Percentiles rank a stretch among this genome's conserved stretches.
These are phyloP conservation scores for Lactifluus pinguis DNA, from an alignment of 768 basidiomycete genomes.

Conservation along the genomic window DNA sequence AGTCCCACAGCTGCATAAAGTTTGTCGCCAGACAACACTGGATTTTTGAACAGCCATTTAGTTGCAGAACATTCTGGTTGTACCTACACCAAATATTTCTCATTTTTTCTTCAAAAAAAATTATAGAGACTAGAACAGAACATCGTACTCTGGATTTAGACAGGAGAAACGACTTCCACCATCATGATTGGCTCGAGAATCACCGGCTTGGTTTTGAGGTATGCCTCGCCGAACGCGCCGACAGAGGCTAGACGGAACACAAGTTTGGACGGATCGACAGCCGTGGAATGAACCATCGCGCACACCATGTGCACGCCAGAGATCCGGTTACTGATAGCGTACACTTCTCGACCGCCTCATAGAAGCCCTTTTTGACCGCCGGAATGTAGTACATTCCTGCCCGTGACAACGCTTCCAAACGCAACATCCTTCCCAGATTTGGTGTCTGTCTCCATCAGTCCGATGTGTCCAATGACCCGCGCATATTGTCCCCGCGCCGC, in stretches of 20 bases:
- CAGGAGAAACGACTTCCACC: slow-evolving; percentile 92
- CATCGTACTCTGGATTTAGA: slow-evolving; percentile 89
- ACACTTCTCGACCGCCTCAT: slow-evolving; percentile 94
- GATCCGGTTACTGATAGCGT: slow-evolving; percentile 82
- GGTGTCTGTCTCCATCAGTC: slow-evolving; percentile 68
- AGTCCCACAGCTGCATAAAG: too few species aligned
- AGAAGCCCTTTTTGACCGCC: too few species aligned
- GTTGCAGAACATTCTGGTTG: too few species aligned
- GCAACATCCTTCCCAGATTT: slow-evolving; percentile 76
- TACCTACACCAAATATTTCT: too few species aligned
- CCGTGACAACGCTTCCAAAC: slow-evolving; percentile 85
- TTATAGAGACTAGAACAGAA: too few species aligned
- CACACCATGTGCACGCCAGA: slow-evolving; percentile 77
- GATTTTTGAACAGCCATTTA: too few species aligned
- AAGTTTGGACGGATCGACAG: slow-evolving; percentile 92
- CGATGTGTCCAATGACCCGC: slow-evolving; percentile 82
- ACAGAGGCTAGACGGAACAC: slow-evolving; percentile 89
- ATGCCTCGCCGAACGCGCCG: slow-evolving; percentile 88
- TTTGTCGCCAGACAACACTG: too few species aligned
- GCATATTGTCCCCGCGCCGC: slow-evolving; percentile 92
- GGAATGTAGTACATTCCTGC: slow-evolving; percentile 93
- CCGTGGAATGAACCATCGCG: slow-evolving; percentile 89
- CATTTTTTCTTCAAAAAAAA: too few species aligned
- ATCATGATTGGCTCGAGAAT: slow-evolving; percentile 98
- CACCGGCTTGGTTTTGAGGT: slow-evolving; percentile 62